Evolutionary conservation across 768 basidiomycete genomes (phyloP).

Genomic region (Dacryopinax primogenitus): DNA sequence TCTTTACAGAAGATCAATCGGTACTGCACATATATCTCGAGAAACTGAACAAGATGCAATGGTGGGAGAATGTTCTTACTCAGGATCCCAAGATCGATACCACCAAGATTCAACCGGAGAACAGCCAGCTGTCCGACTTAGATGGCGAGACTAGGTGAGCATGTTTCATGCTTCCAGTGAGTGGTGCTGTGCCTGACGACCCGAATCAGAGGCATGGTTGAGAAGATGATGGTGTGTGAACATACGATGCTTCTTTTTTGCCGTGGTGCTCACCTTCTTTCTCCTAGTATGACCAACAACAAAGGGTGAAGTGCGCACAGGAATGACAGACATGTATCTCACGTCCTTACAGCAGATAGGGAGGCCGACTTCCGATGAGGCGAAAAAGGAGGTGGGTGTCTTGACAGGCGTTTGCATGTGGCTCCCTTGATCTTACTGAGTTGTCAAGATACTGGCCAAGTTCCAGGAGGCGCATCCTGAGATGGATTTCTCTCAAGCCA

Average conservation of each 20-base stretch:
- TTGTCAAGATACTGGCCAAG: constrained; percentile 58
- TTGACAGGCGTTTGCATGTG: too few relatives aligned
- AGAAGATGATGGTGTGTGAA: constrained; percentile 95
- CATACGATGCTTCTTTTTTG: constrained; percentile 12
- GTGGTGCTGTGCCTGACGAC: neutral
- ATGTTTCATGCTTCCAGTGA: neutral
- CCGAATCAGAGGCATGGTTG: constrained; percentile 76
- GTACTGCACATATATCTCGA: constrained; percentile 65
- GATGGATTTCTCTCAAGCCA: constrained; percentile 85
- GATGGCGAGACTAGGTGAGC: constrained; percentile 82
- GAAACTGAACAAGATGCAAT: constrained; percentile 74
- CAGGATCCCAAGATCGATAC: constrained; percentile 97
- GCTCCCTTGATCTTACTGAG: too few relatives aligned
- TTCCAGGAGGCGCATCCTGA: constrained; percentile 88
- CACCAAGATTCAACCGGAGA: constrained; percentile 85
- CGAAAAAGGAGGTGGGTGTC: constrained; percentile 89
- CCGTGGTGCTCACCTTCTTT: neutral
- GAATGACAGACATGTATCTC: constrained; percentile 12
- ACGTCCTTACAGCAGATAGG: constrained; percentile 63
- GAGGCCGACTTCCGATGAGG: constrained; percentile 86
- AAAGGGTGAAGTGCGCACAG: constrained; percentile 38
- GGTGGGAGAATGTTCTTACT: constrained; percentile 96
- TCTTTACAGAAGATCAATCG: constrained; percentile 59
- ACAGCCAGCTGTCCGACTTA: constrained; percentile 90
- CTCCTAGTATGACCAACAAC: constrained; percentile 61